These are phyloP conservation scores for Gyromitra esculenta DNA, from an alignment of 2,329 filamentous ascomycete species.

Conservation along the genomic window DNA sequence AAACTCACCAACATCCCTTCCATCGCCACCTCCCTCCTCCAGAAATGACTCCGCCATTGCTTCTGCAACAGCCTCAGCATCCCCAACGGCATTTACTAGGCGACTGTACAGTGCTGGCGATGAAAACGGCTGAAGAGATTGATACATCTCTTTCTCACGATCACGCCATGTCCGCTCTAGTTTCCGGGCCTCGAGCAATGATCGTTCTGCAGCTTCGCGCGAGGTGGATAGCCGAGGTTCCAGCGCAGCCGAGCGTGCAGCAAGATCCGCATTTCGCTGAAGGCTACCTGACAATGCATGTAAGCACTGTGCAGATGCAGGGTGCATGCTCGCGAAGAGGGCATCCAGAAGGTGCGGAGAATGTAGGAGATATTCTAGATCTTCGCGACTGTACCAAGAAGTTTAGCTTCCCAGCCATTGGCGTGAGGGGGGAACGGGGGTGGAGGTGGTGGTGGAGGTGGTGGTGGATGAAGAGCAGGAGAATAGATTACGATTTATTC, in stretches of 20 bases:
- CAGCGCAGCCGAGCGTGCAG: conserved; percentile 70
- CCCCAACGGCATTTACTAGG: conserved; percentile 77
- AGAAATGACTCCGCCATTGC: conserved; percentile 94
- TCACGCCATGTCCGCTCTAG: conserved; percentile 91
- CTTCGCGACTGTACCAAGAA: conserved; percentile 71
- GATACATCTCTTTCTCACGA: conserved; percentile 89
- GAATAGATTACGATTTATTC: conserved; percentile 77
- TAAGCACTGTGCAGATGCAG: conserved; percentile 73
- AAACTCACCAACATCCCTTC: conserved; percentile 84
- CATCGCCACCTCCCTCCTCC: conserved; percentile 73
- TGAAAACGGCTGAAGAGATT: conserved; percentile 82
- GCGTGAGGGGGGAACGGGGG: conserved; percentile 43
- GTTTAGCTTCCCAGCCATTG: conserved; percentile 22
- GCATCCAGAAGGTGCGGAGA: conserved; percentile 74
- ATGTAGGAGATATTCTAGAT: conserved; percentile 76
- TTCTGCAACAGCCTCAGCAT: conserved; percentile 85
- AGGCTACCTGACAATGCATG: conserved; percentile 72
- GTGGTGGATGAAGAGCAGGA: conserved; percentile 54
- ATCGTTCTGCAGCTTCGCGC: conserved; percentile 46
- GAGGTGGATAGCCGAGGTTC: conserved; percentile 66
- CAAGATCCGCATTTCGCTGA: conserved; percentile 75
- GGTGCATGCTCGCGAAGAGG: conserved; percentile 78
- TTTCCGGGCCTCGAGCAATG: conserved; percentile 72
- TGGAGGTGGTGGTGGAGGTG: conserved; percentile 51
- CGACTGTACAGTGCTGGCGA: conserved; percentile 87